These are phyloP conservation scores for Geosmithia morbida DNA, from an alignment of 2,329 filamentous ascomycete genomes.

Conservation along the genomic window DNA sequence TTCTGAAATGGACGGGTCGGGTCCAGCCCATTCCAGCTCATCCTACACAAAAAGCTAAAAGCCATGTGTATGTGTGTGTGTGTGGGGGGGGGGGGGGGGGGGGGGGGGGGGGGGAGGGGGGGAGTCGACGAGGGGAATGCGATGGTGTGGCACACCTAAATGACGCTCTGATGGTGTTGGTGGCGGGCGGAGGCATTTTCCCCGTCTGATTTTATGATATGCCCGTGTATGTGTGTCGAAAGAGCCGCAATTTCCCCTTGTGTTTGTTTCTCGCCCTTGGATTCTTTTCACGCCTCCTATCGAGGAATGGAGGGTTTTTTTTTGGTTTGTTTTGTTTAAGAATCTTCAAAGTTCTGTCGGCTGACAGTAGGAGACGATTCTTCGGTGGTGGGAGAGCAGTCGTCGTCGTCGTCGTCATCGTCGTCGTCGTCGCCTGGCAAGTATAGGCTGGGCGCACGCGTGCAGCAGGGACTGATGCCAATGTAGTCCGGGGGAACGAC, in stretches of 20 bases:
- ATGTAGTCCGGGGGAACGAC: slow-evolving; percentile 6
- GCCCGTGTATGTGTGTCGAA: background rate
- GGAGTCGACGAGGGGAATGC: background rate
- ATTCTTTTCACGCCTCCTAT: background rate
- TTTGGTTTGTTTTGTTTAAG: too few species aligned
- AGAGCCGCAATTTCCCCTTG: background rate
- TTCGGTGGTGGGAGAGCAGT: background rate
- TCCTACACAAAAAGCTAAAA: too few species aligned
- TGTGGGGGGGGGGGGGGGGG: background rate
- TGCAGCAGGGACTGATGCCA: slow-evolving; percentile 29
- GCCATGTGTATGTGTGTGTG: background rate
- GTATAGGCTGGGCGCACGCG: slow-evolving; percentile 20
- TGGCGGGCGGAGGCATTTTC: background rate
- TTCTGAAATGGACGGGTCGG: too few species aligned
- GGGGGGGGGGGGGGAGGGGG: too few species aligned
- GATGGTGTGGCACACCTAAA: background rate
- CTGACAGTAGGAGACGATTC: background rate
- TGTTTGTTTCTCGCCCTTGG: background rate
- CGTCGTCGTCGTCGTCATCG: too few species aligned
- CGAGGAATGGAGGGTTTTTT: too few species aligned
- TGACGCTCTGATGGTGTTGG: background rate
- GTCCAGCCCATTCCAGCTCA: too few species aligned
- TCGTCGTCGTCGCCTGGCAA: slow-evolving; percentile 1
- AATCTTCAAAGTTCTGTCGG: background rate
- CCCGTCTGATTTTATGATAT: background rate